Percentiles rank a stretch among this genome's conserved stretches.
These are phyloP conservation scores for Babesia caballi DNA, from an alignment of 169 alveolate species.

Conservation along the genomic window DNA sequence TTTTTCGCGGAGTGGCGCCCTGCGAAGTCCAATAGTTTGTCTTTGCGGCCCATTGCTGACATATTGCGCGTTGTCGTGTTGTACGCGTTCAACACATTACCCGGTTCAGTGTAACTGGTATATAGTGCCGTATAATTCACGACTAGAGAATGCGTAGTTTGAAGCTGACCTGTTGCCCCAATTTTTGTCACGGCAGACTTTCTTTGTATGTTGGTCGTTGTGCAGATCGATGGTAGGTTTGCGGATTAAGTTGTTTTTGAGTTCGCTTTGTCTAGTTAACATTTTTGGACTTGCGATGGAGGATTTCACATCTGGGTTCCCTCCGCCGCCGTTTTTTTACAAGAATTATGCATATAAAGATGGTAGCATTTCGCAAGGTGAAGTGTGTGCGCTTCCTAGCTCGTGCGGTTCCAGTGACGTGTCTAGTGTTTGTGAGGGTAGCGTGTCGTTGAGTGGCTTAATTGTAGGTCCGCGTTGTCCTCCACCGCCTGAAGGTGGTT, in stretches of 20 bases:
- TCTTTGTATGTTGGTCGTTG: no score
- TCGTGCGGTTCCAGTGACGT: not conserved
- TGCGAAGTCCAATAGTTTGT: no score
- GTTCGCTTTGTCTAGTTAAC: no score
- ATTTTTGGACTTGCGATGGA: constrained; percentile 16
- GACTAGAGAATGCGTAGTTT: not conserved
- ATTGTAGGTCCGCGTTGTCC: constrained; percentile 49
- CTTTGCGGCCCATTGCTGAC: no score
- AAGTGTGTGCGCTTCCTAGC: not conserved
- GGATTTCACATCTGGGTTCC: constrained; percentile 66
- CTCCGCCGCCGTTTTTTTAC: constrained; percentile 76
- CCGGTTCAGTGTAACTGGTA: no score
- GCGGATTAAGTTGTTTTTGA: no score
- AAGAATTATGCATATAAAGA: constrained; percentile 56
- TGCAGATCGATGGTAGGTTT: no score
- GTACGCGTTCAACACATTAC: no score
- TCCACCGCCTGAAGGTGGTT: constrained; percentile 68
- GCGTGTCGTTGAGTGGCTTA: not conserved
- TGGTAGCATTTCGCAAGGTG: not conserved
- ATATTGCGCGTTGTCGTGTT: no score
- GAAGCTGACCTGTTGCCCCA: no score
- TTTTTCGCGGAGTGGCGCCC: no score
- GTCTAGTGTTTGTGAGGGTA: not conserved
- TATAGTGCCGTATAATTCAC: not conserved
- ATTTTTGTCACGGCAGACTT: no score